These are phyloP conservation scores for Lactarius akahatsu DNA, from an alignment of 768 basidiomycete genomes.

Conservation along the genomic window DNA sequence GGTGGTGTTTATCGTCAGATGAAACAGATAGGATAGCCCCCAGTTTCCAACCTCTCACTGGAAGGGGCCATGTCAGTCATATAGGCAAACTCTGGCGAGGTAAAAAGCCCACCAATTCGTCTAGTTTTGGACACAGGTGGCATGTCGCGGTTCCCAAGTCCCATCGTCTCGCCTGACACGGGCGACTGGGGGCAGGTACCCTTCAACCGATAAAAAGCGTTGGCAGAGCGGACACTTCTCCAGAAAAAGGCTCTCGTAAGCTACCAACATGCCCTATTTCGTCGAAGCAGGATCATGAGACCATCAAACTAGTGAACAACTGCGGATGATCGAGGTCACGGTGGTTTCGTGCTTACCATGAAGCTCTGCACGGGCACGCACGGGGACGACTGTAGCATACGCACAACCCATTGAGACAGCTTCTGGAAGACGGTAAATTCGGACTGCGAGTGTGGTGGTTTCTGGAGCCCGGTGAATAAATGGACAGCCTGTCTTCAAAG, in stretches of 20 bases:
- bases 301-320: not conserved
- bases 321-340: not conserved
- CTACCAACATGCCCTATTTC: slow-evolving; percentile 48
- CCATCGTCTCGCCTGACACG: slow-evolving; percentile 49
- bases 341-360: slow-evolving; percentile 41
- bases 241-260: slow-evolving; percentile 63
- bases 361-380: slow-evolving; percentile 53
- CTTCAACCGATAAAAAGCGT: slow-evolving; percentile 66
- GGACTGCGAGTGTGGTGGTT: slow-evolving; percentile 66
- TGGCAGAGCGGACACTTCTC: slow-evolving; percentile 59
- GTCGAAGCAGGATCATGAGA: slow-evolving; percentile 16
- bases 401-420: slow-evolving; percentile 65
- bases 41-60: not conserved
- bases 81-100: slow-evolving; percentile 12
- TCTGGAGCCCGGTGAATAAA: slow-evolving; percentile 40
- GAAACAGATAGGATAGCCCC: not conserved
- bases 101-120: not conserved
- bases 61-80: not conserved
- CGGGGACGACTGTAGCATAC: slow-evolving; percentile 55
- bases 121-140: slow-evolving; percentile 38
- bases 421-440: slow-evolving; percentile 62
- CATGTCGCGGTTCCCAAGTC: slow-evolving; percentile 55
- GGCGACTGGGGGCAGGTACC: slow-evolving; percentile 70
- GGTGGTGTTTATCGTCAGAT: not conserved
- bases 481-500: not conserved